These are phyloP conservation scores for Cyberlindnera mississippiensis DNA, from an alignment of 805 yeast species.

Conservation along the genomic window DNA sequence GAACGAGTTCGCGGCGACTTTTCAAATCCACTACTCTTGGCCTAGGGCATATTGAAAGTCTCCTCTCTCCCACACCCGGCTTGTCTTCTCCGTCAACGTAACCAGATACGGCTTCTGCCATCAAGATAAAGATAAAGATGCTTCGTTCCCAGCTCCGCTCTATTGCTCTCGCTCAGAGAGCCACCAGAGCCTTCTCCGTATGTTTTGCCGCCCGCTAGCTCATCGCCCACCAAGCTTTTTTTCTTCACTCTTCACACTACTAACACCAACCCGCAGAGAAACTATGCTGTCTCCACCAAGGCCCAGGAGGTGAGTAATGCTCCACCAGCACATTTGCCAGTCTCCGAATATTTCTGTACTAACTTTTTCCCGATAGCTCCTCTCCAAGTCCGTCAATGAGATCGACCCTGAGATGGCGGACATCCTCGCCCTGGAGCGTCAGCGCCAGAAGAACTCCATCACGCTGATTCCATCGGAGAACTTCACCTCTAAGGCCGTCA, in stretches of 20 bases:
- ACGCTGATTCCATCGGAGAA: slow-evolving; percentile 96
- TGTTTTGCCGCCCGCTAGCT: neutral
- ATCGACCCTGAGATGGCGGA: slow-evolving; percentile 78
- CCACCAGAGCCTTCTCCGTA: slow-evolving; percentile 10
- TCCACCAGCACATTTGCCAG: slow-evolving; percentile 1
- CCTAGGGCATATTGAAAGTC: too few species aligned
- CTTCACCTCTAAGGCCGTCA: slow-evolving; percentile 92
- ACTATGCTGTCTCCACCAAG: slow-evolving; percentile 20
- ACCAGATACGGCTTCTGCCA: too few species aligned
- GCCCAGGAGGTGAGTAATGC: slow-evolving; percentile 14
- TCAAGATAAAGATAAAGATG: slow-evolving; percentile 10
- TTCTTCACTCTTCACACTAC: neutral
- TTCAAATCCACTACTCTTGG: slow-evolving; percentile 1
- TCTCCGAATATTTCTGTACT: too few species aligned
- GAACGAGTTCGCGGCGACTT: too few species aligned
- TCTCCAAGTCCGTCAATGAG: slow-evolving; percentile 33
- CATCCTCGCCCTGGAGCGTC: slow-evolving; percentile 73
- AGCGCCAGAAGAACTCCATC: slow-evolving; percentile 90
- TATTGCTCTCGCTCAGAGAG: slow-evolving; percentile 13
- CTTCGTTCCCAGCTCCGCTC: slow-evolving; percentile 21
- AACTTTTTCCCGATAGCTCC: slow-evolving; percentile 7
- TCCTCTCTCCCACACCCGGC: neutral
- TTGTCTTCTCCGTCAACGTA: neutral
- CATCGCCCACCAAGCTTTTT: slow-evolving; percentile 1
- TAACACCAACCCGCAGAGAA: slow-evolving; percentile 11